Conservation (phyloP, 805 yeast genomes). For the Pichia nakasei region DNA sequence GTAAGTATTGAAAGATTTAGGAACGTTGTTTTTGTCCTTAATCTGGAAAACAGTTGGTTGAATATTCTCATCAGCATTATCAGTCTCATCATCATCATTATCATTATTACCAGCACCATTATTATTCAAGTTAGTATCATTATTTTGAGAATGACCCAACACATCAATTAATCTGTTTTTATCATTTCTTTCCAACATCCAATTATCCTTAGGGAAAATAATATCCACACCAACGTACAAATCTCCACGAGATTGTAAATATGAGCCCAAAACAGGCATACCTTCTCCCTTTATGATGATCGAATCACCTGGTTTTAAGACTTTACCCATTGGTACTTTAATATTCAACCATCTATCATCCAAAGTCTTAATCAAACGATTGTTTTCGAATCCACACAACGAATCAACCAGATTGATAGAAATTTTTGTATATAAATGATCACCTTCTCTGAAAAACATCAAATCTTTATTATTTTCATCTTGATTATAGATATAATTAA, state of each 20-base stretch:
- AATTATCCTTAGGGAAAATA: constrained; percentile 76
- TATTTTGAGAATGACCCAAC: constrained; percentile 32
- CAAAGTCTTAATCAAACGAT: constrained; percentile 56
- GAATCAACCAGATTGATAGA: constrained; percentile 70
- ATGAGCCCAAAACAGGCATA: constrained; percentile 51
- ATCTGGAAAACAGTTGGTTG: constrained; percentile 19
- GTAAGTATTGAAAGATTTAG: constrained; percentile 23
- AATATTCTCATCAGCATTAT: constrained; percentile 15
- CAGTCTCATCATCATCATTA: constrained; percentile 20
- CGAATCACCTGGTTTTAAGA: constrained; percentile 66
- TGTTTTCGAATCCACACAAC: constrained; percentile 67
- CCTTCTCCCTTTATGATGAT: constrained; percentile 66
- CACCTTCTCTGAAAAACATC: constrained; percentile 38
- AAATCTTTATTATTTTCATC: constrained; percentile 24
- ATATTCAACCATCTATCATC: constrained; percentile 70
- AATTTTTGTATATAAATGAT: constrained; percentile 55
- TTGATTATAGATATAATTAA: constrained; percentile 44
- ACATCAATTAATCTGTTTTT: constrained; percentile 42
- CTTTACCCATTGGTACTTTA: constrained; percentile 67
- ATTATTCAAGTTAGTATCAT: constrained; percentile 12
- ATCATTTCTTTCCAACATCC: constrained; percentile 74
- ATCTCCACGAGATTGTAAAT: constrained; percentile 43
- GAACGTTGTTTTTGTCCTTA: constrained; percentile 17
- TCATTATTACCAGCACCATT: constrained; percentile 22
- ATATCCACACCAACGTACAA: constrained; percentile 61